A percentile compares a stretch with the other conserved stretches of the same genome.
Evolutionary conservation across 192 early-diverging fungal genomes (phyloP).

Genomic region (Powellomyces hirtus): DNA sequence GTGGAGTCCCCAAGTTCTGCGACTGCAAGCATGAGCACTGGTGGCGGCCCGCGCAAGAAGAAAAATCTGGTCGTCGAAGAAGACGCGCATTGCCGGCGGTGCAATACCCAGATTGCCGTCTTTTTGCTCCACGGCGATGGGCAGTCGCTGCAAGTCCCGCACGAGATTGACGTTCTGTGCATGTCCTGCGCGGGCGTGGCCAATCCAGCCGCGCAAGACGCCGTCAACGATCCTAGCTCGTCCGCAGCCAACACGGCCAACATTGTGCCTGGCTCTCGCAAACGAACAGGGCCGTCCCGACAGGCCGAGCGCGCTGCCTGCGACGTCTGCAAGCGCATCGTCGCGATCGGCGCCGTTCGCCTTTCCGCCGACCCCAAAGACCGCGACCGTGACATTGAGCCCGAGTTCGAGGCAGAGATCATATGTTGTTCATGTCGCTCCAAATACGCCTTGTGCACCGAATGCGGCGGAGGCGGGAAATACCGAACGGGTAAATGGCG

Average conservation of each 20-base stretch:
- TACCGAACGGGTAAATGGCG: slow-evolving; percentile 44
- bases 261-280: slow-evolving; percentile 18
- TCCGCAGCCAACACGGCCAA: background rate
- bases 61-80: slow-evolving; percentile 17
- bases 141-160: background rate
- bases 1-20: background rate
- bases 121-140: slow-evolving; percentile 19
- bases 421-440: slow-evolving; percentile 35
- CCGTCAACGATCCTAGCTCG: background rate
- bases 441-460: slow-evolving; percentile 41
- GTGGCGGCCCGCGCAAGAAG: background rate
- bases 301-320: slow-evolving; percentile 6
- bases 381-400: background rate
- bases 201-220: background rate
- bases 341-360: slow-evolving; percentile 6
- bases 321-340: slow-evolving; percentile 19
- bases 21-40: too few relatives aligned
- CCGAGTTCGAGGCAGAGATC: slow-evolving; percentile 41
- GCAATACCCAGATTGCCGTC: slow-evolving; percentile 3
- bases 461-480: slow-evolving; percentile 43
- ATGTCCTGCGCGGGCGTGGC: background rate
- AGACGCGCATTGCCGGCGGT: slow-evolving; percentile 15
- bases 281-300: background rate
- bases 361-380: background rate
- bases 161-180: slow-evolving; percentile 18